phyloP scores from a whole-genome alignment of 352 stramenopile species.

The Phytophthora fragariaefolia region DNA sequence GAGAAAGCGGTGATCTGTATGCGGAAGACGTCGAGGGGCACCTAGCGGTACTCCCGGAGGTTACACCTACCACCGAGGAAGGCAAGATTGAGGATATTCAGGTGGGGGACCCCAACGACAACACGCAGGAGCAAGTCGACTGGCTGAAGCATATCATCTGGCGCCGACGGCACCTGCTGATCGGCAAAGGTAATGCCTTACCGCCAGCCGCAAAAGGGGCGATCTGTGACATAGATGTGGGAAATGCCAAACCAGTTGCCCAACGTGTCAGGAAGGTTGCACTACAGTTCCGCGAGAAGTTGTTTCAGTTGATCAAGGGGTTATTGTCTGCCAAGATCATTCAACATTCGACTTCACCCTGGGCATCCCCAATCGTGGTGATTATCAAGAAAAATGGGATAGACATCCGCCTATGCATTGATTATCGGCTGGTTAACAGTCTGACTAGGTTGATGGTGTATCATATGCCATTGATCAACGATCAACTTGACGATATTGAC shows the following conservation, averaged over 20 bases:
- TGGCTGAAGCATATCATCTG: slow-evolving; percentile 29
- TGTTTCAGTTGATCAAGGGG: too few relatives aligned
- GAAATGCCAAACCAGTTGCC: background rate
- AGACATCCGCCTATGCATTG: too few relatives aligned
- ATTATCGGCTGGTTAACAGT: too few relatives aligned
- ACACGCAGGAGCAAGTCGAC: slow-evolving; percentile 24
- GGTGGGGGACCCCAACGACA: slow-evolving; percentile 5
- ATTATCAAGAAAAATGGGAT: too few relatives aligned
- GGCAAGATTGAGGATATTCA: slow-evolving; percentile 31
- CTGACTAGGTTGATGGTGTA: too few relatives aligned
- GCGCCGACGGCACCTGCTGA: slow-evolving; percentile 22
- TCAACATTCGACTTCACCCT: too few relatives aligned
- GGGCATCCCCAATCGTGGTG: too few relatives aligned
- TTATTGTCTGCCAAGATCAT: too few relatives aligned
- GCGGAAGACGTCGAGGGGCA: slow-evolving; percentile 28
- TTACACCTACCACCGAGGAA: background rate
- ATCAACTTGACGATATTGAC: too few relatives aligned
- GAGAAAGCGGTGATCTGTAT: slow-evolving; percentile 10
- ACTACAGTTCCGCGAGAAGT: too few relatives aligned
- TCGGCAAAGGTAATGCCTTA: slow-evolving; percentile 10
- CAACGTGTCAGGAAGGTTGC: too few relatives aligned
- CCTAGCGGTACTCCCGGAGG: slow-evolving; percentile 30
- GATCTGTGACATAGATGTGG: background rate
- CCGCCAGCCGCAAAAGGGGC: background rate
- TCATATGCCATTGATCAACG: too few relatives aligned